Evolutionary conservation across 108 stramenopile species (phyloP).

Genomic region (Craspedostauros australis): DNA sequence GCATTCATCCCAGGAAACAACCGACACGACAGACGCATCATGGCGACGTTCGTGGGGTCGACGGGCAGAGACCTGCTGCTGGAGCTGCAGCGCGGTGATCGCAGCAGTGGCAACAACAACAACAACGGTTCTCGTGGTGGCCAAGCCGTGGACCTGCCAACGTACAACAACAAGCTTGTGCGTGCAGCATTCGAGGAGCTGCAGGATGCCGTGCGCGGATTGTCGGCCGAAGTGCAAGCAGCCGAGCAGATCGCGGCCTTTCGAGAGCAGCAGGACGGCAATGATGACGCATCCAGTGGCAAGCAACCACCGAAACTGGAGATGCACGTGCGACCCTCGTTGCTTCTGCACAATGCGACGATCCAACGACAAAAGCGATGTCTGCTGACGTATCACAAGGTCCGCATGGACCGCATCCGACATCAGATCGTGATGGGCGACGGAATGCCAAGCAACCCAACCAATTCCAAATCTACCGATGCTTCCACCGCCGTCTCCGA

Average conservation of each 20-base stretch:
- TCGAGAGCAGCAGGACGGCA: background rate
- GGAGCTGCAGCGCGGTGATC: slow-evolving; percentile 69
- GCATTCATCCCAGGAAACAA: too few species aligned
- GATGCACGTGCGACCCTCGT: slow-evolving; percentile 53
- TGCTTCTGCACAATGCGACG: slow-evolving; percentile 80
- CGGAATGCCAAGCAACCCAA: background rate
- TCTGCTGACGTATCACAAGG: slow-evolving; percentile 84
- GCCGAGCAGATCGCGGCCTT: slow-evolving; percentile 2
- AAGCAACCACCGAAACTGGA: slow-evolving; percentile 15
- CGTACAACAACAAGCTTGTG: slow-evolving; percentile 86
- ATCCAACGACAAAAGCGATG: slow-evolving; percentile 92
- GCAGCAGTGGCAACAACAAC: slow-evolving; percentile 27
- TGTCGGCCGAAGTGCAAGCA: slow-evolving; percentile 49
- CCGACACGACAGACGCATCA: slow-evolving; percentile 2
- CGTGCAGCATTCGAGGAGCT: slow-evolving; percentile 56
- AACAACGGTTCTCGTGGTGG: background rate
- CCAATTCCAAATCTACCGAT: background rate
- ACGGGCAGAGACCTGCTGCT: slow-evolving; percentile 78
- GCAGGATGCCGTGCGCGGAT: slow-evolving; percentile 40
- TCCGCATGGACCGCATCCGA: slow-evolving; percentile 57
- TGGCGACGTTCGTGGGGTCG: slow-evolving; percentile 11
- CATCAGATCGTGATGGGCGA: background rate
- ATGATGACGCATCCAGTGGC: background rate
- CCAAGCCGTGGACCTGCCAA: slow-evolving; percentile 45
- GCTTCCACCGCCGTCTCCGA: background rate